These are phyloP conservation scores for Blumeria graminis DNA, from an alignment of 2,329 filamentous ascomycete genomes.

Conservation along the genomic window DNA sequence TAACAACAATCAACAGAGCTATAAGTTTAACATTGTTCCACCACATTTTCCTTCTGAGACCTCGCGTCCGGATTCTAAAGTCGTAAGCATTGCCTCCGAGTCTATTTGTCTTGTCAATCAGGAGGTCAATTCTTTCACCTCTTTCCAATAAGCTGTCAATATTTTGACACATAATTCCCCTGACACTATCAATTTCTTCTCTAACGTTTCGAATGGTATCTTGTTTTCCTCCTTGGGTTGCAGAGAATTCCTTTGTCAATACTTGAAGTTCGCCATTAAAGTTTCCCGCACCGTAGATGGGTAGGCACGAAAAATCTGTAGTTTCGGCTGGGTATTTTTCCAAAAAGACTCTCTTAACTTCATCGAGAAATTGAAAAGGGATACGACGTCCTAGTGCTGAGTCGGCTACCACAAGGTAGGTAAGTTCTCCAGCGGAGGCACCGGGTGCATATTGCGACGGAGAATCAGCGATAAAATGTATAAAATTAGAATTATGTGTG, in stretches of 20 bases:
- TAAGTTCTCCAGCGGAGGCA: constrained; percentile 54
- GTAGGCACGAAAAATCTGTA: constrained; percentile 54
- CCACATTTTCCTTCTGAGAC: constrained; percentile 87
- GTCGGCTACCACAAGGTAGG: constrained; percentile 75
- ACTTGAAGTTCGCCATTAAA: constrained; percentile 62
- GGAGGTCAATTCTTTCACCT: constrained; percentile 74
- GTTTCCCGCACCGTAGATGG: constrained; percentile 68
- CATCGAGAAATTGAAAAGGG: constrained; percentile 76
- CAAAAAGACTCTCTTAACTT: constrained; percentile 75
- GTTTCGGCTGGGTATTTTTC: constrained; percentile 36
- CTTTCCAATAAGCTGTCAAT: constrained; percentile 76
- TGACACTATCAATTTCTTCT: constrained; percentile 75
- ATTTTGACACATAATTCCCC: constrained; percentile 87
- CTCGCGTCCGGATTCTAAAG: constrained; percentile 68
- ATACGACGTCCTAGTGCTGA: constrained; percentile 63
- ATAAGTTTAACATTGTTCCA: constrained; percentile 98
- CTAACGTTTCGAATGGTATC: constrained; percentile 69
- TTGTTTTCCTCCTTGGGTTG: constrained; percentile 46
- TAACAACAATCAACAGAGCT: constrained; percentile 48
- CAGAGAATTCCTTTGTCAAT: constrained; percentile 67
- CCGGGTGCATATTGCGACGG: constrained; percentile 35
- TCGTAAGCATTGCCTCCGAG: constrained; percentile 72
- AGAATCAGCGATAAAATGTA: constrained; percentile 83
- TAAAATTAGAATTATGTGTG: constrained; percentile 74
- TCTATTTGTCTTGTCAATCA: constrained; percentile 91